Evolutionary conservation across 139 green algal species (phyloP), one percentile per base, ranked within the genome.

Genomic region (Limnomonas spitsbergensis): DNA sequence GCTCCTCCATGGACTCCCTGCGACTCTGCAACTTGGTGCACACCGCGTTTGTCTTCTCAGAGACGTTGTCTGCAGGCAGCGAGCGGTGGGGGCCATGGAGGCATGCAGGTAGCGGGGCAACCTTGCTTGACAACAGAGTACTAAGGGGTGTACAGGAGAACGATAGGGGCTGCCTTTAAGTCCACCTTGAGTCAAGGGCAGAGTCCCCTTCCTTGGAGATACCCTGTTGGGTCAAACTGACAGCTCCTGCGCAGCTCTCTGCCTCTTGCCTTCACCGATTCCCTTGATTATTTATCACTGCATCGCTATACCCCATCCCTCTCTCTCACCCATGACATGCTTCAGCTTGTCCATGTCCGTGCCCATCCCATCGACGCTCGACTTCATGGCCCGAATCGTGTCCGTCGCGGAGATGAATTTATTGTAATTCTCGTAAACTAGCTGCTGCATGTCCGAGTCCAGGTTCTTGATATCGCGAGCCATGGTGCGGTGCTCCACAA

Each of bases 371-470:
- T 91, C 86, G 2, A 92, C 75, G 26, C 82, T 83, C n/a, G 66
- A 73, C 71, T 91, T 91, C 88, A 92, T 90, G 1, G 78, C 75
- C 82, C 88, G 82, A 52, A 98, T 97, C n/a, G 94, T 98, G 78
- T 97, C 95, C 1, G 95, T 98, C n/a, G 95, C 95, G 0, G 86
- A 86, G 66, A 99, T 98, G 88, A 99, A 99, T 81, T 97, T 97
- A 91, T 90, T 96, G 83, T 99, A 99, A 82, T 99, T 99, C 73
- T 99, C 95, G 68, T 98, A 98, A 35, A 99, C 94, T 32, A 98
- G 89, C 85, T 94, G 95, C 81, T 98, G 94, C 92, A 99, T 98
- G 83, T 99, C 95, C 31, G 88, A 90, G 85, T 99, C 95, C 32
- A 98, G 85, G 68, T 86, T 89, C 37, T 92, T 93, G 42, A 98